These are phyloP conservation scores for Serendipita sp. DNA, from an alignment of 768 basidiomycete species.

Conservation along the genomic window DNA sequence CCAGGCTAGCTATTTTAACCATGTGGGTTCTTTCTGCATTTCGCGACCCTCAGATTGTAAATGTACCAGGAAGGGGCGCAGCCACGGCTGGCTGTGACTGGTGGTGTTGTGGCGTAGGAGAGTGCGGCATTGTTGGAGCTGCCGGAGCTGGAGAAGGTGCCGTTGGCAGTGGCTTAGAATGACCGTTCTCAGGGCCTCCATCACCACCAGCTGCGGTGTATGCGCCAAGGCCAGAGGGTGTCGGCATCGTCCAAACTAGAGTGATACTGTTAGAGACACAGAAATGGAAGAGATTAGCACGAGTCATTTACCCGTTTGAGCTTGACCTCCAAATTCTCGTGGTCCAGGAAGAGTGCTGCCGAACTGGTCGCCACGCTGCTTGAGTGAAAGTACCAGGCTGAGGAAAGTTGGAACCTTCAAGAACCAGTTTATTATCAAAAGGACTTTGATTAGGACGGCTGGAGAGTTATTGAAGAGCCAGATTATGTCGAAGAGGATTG, in stretches of 20 bases:
- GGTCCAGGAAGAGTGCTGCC: neutral
- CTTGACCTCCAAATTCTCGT: neutral
- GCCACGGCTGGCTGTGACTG: conserved; percentile 4
- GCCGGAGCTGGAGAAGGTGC: conserved; percentile 4
- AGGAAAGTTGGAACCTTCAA: neutral
- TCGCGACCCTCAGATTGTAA: conserved; percentile 30
- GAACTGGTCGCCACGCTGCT: neutral
- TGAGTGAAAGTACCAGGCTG: neutral
- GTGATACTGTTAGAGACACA: neutral
- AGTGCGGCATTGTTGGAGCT: conserved; percentile 7
- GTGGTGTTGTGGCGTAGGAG: neutral
- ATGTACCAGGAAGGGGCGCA: conserved; percentile 28
- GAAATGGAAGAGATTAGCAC: neutral
- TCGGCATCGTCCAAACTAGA: neutral
- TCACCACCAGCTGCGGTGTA: neutral
- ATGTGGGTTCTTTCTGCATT: conserved; percentile 23
- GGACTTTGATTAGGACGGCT: neutral
- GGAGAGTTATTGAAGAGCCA: conserved; percentile 25
- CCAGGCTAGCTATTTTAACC: conserved; percentile 15
- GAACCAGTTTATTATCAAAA: neutral
- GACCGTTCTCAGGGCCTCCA: neutral
- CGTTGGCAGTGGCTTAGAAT: neutral
- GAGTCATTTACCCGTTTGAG: neutral
- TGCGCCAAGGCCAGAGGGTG: neutral
- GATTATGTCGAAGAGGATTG: conserved; percentile 51